Percentiles rank a stretch among this genome's conserved stretches.
Conservation (phyloP, 148 eudicot species). For the Camellia japonica region DNA sequence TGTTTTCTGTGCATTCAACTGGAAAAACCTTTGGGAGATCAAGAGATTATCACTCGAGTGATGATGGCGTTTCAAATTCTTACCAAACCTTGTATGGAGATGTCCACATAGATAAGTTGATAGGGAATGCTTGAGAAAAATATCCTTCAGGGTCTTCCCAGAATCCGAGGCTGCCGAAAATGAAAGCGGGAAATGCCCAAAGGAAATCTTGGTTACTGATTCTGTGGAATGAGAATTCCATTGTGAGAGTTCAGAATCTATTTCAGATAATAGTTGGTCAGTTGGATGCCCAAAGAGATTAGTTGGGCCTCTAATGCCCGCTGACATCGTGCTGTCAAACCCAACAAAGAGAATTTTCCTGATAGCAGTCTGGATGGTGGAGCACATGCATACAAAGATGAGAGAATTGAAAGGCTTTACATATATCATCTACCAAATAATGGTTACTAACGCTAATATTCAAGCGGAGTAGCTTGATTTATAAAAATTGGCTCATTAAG, state of each 20-base stretch:
- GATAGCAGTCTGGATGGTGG: conserved; percentile 57
- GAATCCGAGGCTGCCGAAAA: conserved; percentile 69
- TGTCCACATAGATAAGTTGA: conserved; percentile 90
- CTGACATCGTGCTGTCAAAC: conserved; percentile 76
- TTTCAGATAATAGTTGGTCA: conserved; percentile 55
- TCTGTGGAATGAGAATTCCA: conserved; percentile 55
- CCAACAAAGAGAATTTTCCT: conserved; percentile 85
- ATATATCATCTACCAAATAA: neutral
- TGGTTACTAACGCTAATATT: no score
- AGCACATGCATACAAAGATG: conserved; percentile 19
- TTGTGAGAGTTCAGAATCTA: conserved; percentile 73
- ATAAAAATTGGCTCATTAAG: neutral
- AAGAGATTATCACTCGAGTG: conserved; percentile 26
- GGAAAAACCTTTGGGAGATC: conserved; percentile 29
- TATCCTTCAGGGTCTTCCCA: conserved; percentile 64
- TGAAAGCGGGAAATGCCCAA: conserved; percentile 94
- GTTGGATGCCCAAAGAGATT: conserved; percentile 93
- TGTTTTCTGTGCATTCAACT: conserved; percentile 49
- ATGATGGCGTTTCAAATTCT: conserved; percentile 83
- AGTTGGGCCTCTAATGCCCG: conserved; percentile 90
- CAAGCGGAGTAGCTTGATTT: neutral
- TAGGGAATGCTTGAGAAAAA: conserved; percentile 62
- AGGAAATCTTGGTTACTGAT: conserved; percentile 66
- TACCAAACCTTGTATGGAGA: conserved; percentile 72
- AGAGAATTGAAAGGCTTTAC: conserved; percentile 4